phyloP scores from a whole-genome alignment of 2,329 filamentous ascomycete species.

The Phaeophleospora eucalypticola region DNA sequence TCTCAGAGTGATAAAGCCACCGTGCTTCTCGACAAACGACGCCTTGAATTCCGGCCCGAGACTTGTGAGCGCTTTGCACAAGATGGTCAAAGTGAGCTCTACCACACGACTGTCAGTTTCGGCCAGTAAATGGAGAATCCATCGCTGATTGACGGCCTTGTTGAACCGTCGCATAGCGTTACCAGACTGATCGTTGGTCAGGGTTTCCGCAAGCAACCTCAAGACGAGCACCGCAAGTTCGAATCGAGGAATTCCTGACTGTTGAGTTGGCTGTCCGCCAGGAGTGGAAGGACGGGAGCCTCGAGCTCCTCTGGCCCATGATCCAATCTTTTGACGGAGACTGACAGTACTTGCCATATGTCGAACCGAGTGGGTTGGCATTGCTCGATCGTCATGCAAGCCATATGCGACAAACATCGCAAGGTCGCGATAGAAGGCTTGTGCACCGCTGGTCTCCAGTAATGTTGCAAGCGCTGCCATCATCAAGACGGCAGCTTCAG shows the following conservation, averaged over 20 bases:
- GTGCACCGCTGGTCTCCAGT: slow-evolving; percentile 73
- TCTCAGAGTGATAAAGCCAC: slow-evolving; percentile 83
- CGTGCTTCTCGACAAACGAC: slow-evolving; percentile 81
- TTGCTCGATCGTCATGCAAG: slow-evolving; percentile 60
- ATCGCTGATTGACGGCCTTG: slow-evolving; percentile 88
- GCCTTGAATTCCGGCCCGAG: slow-evolving; percentile 77
- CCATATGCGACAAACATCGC: slow-evolving; percentile 92
- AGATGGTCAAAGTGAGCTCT: slow-evolving; percentile 72
- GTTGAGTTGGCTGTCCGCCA: slow-evolving; percentile 12
- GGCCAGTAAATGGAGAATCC: slow-evolving; percentile 72
- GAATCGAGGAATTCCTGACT: slow-evolving; percentile 18
- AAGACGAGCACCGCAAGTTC: slow-evolving; percentile 30
- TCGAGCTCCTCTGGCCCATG: slow-evolving; percentile 26
- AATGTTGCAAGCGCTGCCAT: slow-evolving; percentile 74
- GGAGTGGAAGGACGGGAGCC: slow-evolving; percentile 27
- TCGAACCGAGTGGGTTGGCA: slow-evolving; percentile 20
- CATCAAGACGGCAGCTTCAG: slow-evolving; percentile 70
- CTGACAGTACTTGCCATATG: slow-evolving; percentile 28
- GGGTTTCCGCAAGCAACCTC: slow-evolving; percentile 24
- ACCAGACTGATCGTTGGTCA: slow-evolving; percentile 25
- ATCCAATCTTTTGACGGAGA: slow-evolving; percentile 24
- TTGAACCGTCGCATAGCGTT: slow-evolving; percentile 63
- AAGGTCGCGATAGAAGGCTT: slow-evolving; percentile 79
- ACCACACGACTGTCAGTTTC: slow-evolving; percentile 83
- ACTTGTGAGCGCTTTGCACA: slow-evolving; percentile 76